Evolutionary conservation across 164 flowering plant species (phyloP), one percentile per base, ranked within the genome.

Genomic region (Malania oleifera): DNA sequence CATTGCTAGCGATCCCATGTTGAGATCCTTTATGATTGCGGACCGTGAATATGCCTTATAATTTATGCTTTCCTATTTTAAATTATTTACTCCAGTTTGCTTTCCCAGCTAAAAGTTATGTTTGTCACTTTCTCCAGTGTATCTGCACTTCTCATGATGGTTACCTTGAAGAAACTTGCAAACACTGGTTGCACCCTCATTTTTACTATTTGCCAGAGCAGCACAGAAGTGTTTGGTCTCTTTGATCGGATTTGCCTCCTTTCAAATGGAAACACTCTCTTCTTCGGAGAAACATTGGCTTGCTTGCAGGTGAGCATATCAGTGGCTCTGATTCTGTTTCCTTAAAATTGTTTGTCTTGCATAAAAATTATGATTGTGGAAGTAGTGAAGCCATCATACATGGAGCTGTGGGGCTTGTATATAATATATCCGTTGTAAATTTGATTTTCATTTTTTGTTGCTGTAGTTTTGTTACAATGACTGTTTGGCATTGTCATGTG

Each of bases 171-270:
- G 93, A 95, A 82, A 78, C 91, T 95, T 57, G 97, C 97, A 23
- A 91, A 86, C 78, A 83, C 86, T 1, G 99, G 99, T 1, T 91
- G 99, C 75, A 86, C 96, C 52, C 79, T 95, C 31, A 70, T 95
- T 49, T 95, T 95, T 67, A 90, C 93, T 43, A 83, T 95, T 68
- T 69, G 82, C 74, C 99, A 95, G 71, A 95, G 99, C 77, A 95
- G 99, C 76, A 95, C 99, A 1, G 99, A 95, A 82, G 99, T 95
- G 28, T 95, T 95, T 79, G 99, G 99, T 59, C 92, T 95, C 38
- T 95, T 95, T 73, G 99, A 90, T 66, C 77, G 99, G 37, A 95
- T 95, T 54, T 95, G 99, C 67, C 76, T 95, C 49, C 96, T 95
- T 71, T 91, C 99, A 63, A 95, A 91, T 75, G 99, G 99, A 62